These are phyloP conservation scores for Lophiotrema nucula DNA, from an alignment of 495 filamentous ascomycete species.

Conservation along the genomic window DNA sequence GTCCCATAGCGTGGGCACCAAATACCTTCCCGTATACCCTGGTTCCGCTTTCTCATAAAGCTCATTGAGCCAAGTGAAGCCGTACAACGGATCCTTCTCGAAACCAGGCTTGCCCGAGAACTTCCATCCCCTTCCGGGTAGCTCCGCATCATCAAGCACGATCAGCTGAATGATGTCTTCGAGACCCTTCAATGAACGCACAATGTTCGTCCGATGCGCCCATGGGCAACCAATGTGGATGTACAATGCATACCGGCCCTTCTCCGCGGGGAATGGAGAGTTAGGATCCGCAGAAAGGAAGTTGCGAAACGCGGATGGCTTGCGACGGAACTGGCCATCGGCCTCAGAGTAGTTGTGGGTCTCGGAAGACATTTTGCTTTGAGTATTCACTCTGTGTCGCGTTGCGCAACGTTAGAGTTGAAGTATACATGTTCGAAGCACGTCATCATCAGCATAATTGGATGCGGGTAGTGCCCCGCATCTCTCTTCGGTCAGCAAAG, in stretches of 20 bases:
- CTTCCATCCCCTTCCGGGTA: constrained; percentile 68
- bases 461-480: too few relatives aligned
- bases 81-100: constrained; percentile 41
- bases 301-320: constrained; percentile 31
- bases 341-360: too few relatives aligned
- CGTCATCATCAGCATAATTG: too few relatives aligned
- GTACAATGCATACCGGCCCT: constrained; percentile 66
- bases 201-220: constrained; percentile 65
- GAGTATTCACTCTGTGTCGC: too few relatives aligned
- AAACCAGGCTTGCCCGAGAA: constrained; percentile 48
- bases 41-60: constrained; percentile 62
- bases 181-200: constrained; percentile 62
- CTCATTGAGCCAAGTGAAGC: constrained; percentile 57
- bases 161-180: constrained; percentile 60
- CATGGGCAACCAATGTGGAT: constrained; percentile 61
- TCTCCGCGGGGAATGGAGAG: constrained; percentile 58
- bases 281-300: constrained; percentile 24
- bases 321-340: constrained; percentile 4
- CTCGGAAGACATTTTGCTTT: too few relatives aligned
- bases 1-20: constrained; percentile 63
- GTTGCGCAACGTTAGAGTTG: too few relatives aligned
- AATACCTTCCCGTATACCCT: constrained; percentile 59
- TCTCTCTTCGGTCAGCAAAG: too few relatives aligned
- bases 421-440: too few relatives aligned
- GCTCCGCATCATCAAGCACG: constrained; percentile 61